phyloP scores from a whole-genome alignment of 2,329 filamentous ascomycete genomes.

The Trichoderma asperellum region DNA sequence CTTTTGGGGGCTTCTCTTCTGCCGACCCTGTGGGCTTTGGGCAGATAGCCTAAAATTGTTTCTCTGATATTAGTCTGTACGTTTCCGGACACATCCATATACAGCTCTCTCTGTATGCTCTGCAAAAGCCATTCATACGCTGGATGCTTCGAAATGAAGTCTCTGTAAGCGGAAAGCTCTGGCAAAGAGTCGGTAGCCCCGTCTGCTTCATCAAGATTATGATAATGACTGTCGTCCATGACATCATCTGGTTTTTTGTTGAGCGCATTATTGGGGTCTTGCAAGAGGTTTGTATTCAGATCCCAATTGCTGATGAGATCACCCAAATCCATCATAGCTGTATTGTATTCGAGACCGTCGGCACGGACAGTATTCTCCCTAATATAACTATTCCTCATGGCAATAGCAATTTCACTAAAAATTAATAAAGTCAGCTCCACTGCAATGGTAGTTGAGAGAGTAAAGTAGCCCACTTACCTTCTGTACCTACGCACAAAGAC shows the following conservation, averaged over 20 bases:
- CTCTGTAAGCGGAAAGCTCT: not conserved
- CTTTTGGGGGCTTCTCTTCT: too few species aligned
- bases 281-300: too few species aligned
- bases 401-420: not conserved
- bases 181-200: not conserved
- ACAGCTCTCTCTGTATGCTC: not conserved
- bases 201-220: not conserved
- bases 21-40: too few species aligned
- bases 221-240: not conserved
- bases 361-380: not conserved
- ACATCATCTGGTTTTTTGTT: too few species aligned
- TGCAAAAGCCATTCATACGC: not conserved
- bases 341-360: too few species aligned
- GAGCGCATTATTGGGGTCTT: too few species aligned
- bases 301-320: too few species aligned
- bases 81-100: not conserved
- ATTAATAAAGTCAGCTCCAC: too few species aligned
- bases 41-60: too few species aligned
- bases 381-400: not conserved
- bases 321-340: too few species aligned
- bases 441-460: too few species aligned
- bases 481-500: not conserved
- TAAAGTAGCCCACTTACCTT: too few species aligned
- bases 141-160: not conserved
- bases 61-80: not conserved